A percentile compares a stretch with the other conserved stretches of the same genome.
Evolutionary conservation across 2,329 filamentous ascomycete genomes (phyloP).

Genomic region (Cadophora luteo-olivacea): DNA sequence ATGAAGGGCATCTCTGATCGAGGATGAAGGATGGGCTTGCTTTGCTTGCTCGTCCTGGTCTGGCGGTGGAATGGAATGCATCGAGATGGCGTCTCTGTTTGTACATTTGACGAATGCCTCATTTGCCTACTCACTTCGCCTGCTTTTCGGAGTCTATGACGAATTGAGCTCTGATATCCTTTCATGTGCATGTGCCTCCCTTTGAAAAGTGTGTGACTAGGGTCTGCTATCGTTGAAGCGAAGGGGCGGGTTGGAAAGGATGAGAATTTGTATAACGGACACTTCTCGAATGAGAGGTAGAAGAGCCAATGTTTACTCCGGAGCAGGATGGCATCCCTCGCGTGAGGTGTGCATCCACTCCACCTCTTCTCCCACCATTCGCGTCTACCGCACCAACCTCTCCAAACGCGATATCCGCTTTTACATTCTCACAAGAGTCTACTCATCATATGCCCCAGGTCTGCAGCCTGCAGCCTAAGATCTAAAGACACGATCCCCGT

Average conservation of each 20-base stretch:
- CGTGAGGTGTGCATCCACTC: background rate
- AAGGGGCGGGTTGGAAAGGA: background rate
- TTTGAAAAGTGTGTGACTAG: too few relatives aligned
- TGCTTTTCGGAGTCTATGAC: background rate
- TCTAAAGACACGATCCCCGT: background rate
- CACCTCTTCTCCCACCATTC: background rate
- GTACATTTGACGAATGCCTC: constrained; percentile 40
- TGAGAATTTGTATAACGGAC: background rate
- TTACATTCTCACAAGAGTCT: background rate
- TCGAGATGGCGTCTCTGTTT: constrained; percentile 42
- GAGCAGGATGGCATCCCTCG: background rate
- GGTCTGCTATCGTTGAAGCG: too few relatives aligned
- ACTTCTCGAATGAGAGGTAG: background rate
- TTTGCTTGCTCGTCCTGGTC: constrained; percentile 21
- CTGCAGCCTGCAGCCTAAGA: background rate
- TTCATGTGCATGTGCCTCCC: too few relatives aligned
- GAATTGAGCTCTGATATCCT: constrained; percentile 7
- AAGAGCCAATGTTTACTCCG: background rate
- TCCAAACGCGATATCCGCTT: background rate
- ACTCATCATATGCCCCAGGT: too few relatives aligned
- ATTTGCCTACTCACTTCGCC: background rate
- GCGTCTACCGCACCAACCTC: background rate
- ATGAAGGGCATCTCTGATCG: background rate
- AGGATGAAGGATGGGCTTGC: background rate
- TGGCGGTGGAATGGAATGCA: constrained; percentile 42